Base-by-base conservation (phyloP, 1,284 basidiomycete genomes). In the Ceratobasidium sp. region DNA sequence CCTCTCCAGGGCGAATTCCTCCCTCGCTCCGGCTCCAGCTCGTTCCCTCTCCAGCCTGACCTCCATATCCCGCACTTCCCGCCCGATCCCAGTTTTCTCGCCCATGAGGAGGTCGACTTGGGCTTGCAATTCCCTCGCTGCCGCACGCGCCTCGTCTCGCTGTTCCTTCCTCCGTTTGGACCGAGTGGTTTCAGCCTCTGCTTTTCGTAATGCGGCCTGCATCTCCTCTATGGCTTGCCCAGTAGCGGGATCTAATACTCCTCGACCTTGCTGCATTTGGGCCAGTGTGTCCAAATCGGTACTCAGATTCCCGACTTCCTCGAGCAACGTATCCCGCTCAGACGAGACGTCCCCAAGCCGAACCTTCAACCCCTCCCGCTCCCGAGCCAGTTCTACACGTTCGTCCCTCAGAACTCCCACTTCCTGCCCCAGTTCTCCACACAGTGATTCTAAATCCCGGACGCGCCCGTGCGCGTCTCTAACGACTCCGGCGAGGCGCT, bases 11-110 rank as follows among this genome's bases (percentile, higher is more conserved):
- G 59, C 71, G 22, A 73, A 60, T 22, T 36, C 31, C 31, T 73
- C 71, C 50, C 59, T 14, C 48, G 59, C 71, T 2, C 71, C 59
- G 5, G 59, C 44, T 31, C 71, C 71, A 54, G 62, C 71, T 24
- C 59, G 57, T 11, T 73, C 71, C 50, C 57, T 36, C 47, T 73
- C 71, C n/a, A 73, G 59, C 19, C 59, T 57, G 22, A 73, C 71
- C 36, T 73, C 71, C 59, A 60, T 53, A 45, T 73, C 71, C 17
- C 71, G 71, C 22, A 73, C 27, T 48, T 73, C 33, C 36, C 36
- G 36, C 36, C 36, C 36, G 11, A 41, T 41, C 36, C 36, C 36
- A 4, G 36, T 41, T 50, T 44, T 41, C 71, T 45, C 71, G 47
- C 15, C n/a, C 36, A 41, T 41, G 36, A 41, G 36, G 6, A 41